Base-by-base conservation (phyloP, 2,329 filamentous ascomycete genomes). In the Colletotrichum destructivum region DNA sequence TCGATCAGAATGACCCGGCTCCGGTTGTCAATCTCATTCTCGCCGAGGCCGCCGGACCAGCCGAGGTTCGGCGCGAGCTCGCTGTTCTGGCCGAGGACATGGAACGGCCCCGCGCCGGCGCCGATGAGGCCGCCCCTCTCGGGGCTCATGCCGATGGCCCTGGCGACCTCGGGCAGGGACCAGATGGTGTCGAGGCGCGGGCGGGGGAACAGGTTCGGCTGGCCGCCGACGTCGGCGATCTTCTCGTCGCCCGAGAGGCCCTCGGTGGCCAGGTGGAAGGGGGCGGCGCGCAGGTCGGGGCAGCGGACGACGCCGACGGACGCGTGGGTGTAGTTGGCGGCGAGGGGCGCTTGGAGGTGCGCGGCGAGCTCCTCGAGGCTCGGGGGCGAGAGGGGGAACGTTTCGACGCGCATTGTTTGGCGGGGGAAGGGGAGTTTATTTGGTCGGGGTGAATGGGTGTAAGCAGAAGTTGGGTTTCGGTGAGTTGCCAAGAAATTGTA, bases 191-290 rank as follows among this genome's bases (percentile, higher is more conserved):
- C 75, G 9, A 82, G 74, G 5, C 79, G 77, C 0, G 83, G 82
- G 0, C 40, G 57, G 0, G 84, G 84, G 13, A 79, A 78, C 0
- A 86, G 78, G 68, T 85, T 83, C 1, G 79, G 75, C 31, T 82
- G 82, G 0, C 84, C 85, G 5, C 85, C 85, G 23, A 87, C 76
- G 59, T 87, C 85, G 18, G 81, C 83, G 6, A 86, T 78, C 47
- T 78, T 78, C 42, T 80, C 76, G 4, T 78, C 78, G 0, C 85
- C 84, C 6, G 76, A 80, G 11, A 87, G 77, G 0, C 85, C 85
- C 2, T 78, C 64, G 4, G 79, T 78, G 0, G 83, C 81, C 7
- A 85, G 78, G 54, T 79, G 61, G 64, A 82, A 85, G 0, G 83
- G 83, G 1, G 79, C 35, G 21, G 76, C 15, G 2, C 79, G 78